These are phyloP conservation scores for Daldinia decipiens DNA, from an alignment of 495 filamentous ascomycete genomes.

Conservation along the genomic window DNA sequence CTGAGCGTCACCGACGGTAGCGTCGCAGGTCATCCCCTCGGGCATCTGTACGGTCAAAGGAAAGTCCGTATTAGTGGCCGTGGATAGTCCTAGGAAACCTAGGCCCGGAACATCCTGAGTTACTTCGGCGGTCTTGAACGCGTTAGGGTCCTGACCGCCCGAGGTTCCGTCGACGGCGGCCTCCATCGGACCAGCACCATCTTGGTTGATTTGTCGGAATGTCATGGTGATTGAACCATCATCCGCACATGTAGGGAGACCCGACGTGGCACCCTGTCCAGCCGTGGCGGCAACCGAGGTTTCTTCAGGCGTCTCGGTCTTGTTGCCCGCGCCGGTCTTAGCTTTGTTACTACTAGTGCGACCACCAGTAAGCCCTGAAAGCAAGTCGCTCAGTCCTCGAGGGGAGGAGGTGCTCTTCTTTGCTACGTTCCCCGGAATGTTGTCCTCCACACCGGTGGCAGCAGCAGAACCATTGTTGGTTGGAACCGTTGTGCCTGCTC, in stretches of 20 bases:
- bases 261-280: constrained; percentile 54
- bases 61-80: constrained; percentile 63
- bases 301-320: constrained; percentile 53
- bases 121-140: constrained; percentile 65
- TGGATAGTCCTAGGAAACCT: constrained; percentile 60
- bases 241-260: constrained; percentile 64
- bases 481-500: constrained; percentile 45
- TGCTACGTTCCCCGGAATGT: constrained; percentile 35
- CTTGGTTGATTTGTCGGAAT: constrained; percentile 63
- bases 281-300: constrained; percentile 55
- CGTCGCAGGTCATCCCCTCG: constrained; percentile 68
- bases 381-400: constrained; percentile 27
- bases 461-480: constrained; percentile 48
- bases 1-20: constrained; percentile 58
- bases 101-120: constrained; percentile 67
- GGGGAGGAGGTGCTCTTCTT: constrained; percentile 22
- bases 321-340: constrained; percentile 45
- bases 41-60: constrained; percentile 68
- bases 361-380: constrained; percentile 29
- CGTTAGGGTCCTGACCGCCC: constrained; percentile 62
- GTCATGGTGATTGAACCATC: constrained; percentile 67
- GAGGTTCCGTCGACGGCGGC: constrained; percentile 64
- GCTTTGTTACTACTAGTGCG: background rate
- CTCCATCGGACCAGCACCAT: constrained; percentile 61
- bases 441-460: constrained; percentile 48